Evolutionary conservation across 352 stramenopile species (phyloP).

Genomic region (Aphanomyces euteiches): DNA sequence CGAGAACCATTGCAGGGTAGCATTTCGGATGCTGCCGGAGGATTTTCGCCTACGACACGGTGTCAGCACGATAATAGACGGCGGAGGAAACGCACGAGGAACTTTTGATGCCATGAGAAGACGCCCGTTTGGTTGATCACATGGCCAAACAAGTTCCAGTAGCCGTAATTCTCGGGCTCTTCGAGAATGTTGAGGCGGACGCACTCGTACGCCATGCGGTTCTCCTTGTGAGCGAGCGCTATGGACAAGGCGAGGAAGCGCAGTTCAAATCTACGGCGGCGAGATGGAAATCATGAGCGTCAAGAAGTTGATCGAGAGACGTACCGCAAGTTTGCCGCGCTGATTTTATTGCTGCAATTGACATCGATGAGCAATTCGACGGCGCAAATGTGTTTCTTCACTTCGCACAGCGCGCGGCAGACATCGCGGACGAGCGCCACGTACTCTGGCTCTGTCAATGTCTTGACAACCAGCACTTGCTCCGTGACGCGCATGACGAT

Average conservation of each 20-base stretch:
- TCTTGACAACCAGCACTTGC: constrained; percentile 73
- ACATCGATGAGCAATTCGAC: constrained; percentile 84
- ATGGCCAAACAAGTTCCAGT: constrained; percentile 81
- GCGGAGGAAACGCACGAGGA: constrained; percentile 35
- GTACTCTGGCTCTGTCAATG: constrained; percentile 66
- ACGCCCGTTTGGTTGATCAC: constrained; percentile 81
- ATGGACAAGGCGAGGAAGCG: constrained; percentile 81
- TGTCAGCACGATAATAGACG: not conserved
- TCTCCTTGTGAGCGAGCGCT: constrained; percentile 78
- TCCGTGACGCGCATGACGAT: constrained; percentile 81
- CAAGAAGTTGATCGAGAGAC: not conserved
- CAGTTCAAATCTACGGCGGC: constrained; percentile 51
- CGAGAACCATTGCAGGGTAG: constrained; percentile 75
- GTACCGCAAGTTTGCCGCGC: constrained; percentile 49
- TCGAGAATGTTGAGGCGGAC: constrained; percentile 84
- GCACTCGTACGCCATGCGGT: constrained; percentile 85
- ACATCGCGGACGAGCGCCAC: constrained; percentile 79
- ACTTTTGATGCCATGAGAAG: constrained; percentile 86
- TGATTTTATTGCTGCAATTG: constrained; percentile 83
- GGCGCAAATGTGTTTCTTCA: constrained; percentile 76
- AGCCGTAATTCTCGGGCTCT: constrained; percentile 70
- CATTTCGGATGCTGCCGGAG: constrained; percentile 69
- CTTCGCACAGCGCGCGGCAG: constrained; percentile 66
- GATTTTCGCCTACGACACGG: constrained; percentile 50
- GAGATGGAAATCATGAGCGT: not conserved